Percentiles rank a stretch among this genome's conserved stretches.
These are phyloP conservation scores for Plasmodium cynomolgi DNA, from an alignment of 169 alveolate species.

Conservation along the genomic window DNA sequence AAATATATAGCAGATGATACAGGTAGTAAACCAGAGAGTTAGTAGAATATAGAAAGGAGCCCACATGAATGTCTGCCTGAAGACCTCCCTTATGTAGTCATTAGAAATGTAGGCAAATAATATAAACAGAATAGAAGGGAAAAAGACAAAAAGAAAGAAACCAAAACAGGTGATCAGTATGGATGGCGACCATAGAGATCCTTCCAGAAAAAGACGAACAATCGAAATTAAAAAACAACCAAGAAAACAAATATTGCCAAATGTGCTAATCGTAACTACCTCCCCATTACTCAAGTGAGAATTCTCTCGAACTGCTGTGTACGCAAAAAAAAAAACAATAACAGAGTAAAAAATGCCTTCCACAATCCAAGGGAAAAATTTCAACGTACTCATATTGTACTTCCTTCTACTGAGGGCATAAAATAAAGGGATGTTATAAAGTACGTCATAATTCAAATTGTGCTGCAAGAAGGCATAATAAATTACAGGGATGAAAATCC, in stretches of 20 bases:
- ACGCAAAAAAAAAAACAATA: slow-evolving; percentile 56
- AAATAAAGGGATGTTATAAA: slow-evolving; percentile 75
- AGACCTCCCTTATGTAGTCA: slow-evolving; percentile 73
- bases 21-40: slow-evolving; percentile 79
- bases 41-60: slow-evolving; percentile 78
- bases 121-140: slow-evolving; percentile 75
- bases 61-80: slow-evolving; percentile 79
- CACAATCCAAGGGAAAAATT: slow-evolving; percentile 63
- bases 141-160: slow-evolving; percentile 72
- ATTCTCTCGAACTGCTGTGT: slow-evolving; percentile 65
- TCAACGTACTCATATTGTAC: slow-evolving; percentile 57
- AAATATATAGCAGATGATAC: slow-evolving; percentile 73
- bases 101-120: slow-evolving; percentile 75
- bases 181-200: slow-evolving; percentile 77
- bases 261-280: slow-evolving; percentile 75
- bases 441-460: slow-evolving; percentile 71
- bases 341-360: slow-evolving; percentile 71
- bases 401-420: slow-evolving; percentile 73
- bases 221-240: slow-evolving; percentile 79
- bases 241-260: slow-evolving; percentile 79
- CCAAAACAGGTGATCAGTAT: slow-evolving; percentile 60
- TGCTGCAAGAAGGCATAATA: slow-evolving; percentile 70
- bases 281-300: slow-evolving; percentile 75
- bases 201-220: slow-evolving; percentile 79
- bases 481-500: slow-evolving; percentile 69